Evolutionary conservation across 306 rosid genomes (phyloP), one percentile per base, ranked within the genome.

Genomic region (Betula pendula): DNA sequence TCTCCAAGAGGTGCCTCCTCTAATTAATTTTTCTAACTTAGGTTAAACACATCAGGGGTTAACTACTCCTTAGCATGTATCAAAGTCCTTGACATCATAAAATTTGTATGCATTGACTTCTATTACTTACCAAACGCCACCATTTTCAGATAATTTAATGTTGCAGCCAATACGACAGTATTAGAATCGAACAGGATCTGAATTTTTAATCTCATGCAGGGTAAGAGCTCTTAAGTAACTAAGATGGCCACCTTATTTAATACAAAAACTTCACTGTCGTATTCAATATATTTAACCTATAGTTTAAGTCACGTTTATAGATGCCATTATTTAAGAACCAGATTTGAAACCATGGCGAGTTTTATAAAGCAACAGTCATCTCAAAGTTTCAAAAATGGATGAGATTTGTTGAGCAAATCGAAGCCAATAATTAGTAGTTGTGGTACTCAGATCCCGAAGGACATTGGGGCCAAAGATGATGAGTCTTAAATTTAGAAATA

Each of bases 391-490:
- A 33, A 58, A 72, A 73, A 82, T 76, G 84, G 84, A 84, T 66
- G 86, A 82, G 77, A 75, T 77, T 75, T 71, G 84, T 59, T 47
- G 65, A 52, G 72, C 27, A 8, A 63, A 75, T 47, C 68, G 53
- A 79, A 47, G 22, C 77, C 76, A 51, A 71, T 63, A 74, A 79
- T 79, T 67, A 71, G 19, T 25, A 71, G 71, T 71, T 60, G 50
- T 73, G 77, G 19, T 31, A 35, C 73, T 81, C 78, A 77, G 81
- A 87, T 84, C 86, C 86, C 83, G 22, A 87, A 59, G 74, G 74
- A 33, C 74, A 45, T 68, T 69, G 75, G 68, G 73, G 75, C 69
- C 49, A 13, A 45, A 52, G 42, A 31, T 60, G 43, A 33, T 22
- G n/a, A 78, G 70, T 22, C 27, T 71, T 13, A 55, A 6, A 29